Evolutionary conservation across 164 flowering plant species (phyloP), one percentile per base, ranked within the genome.

Genomic region (Sextonia rubra): DNA sequence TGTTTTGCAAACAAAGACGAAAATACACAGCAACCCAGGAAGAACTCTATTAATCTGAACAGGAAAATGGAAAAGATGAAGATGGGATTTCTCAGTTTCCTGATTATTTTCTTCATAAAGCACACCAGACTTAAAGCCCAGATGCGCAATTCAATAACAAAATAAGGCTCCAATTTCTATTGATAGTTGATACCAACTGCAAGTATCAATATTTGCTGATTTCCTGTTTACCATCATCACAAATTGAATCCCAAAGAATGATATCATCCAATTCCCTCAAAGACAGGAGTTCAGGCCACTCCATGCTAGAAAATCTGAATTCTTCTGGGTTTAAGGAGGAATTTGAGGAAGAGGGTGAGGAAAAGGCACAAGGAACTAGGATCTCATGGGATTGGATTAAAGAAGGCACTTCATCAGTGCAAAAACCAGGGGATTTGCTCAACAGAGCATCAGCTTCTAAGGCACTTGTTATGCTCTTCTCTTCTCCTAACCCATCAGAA

Each of bases 361-460:
- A 62, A 25, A 81, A 63, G 25, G 69, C 70, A 64, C 71, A 74
- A 11, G 85, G 77, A 47, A 82, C 83, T 4, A 86, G 71, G 25
- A 87, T 87, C 68, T 89, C 91, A 80, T 87, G 80, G 0, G 91
- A 89, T 56, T 89, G 77, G 69, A 86, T 80, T 29, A 89, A 26
- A 12, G 93, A 26, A 12, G 93, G 93, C 48, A 89, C 87, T 70
- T 91, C 96, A 72, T 91, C 93, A 11, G 82, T 82, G 81, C 89
- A 81, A 72, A 88, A 89, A 14, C 79, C 76, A 71, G 76, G 69
- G 71, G 58, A 70, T 32, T 15, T 29, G n/a, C 26, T 70, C 49
- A 32, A 67, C 32, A 61, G 49, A 65, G 27, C 75, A 69, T 77
- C 79, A 22, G 27, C 61, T 70, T 65, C 69, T 22, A 37, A 63